Evolutionary conservation across 768 basidiomycete genomes (phyloP), one percentile per base, ranked within the genome.

Genomic region (Rubroboletus pulcherrimus): DNA sequence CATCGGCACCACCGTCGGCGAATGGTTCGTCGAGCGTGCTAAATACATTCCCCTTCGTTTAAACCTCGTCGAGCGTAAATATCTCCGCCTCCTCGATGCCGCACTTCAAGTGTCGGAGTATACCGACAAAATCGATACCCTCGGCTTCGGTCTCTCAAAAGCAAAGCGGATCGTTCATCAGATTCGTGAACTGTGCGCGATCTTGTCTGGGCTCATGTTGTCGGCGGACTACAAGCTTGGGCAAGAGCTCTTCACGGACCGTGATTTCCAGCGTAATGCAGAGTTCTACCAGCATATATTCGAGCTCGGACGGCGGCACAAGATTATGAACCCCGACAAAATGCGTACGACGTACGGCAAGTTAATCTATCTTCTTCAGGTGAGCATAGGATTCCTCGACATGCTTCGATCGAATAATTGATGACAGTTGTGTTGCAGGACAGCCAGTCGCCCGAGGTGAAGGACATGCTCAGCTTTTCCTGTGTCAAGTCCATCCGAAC

Each of bases 301-400:
- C 59, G 91, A 93, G 71, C 79, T 93, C 24, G 90, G 91, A 19
- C 77, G 90, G 48, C 79, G 91, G 55, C 89, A 92, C 67, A 93
- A 93, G 70, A 93, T 93, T 65, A 91, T 89, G 89, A 93, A 93
- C 63, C 91, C 91, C 0, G 91, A 93, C 66, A 92, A 92, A 63
- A 92, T 93, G 91, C 81, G 91, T 26, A 85, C 87, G 30, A 93
- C 89, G 8, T 93, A 93, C 57, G 91, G 91, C 10, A 93, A 93
- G 66, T 73, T 93, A 56, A 85, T 92, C 34, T 93, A 92, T 70
- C 74, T 93, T 53, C 78, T 92, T 34, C 89, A 91, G 81, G 89
- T 87, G 58, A 60, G 76, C 65, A 42, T 47, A 14, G 31, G 17
- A 6, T 37, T 43, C 14, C 15, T 33, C 3, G 24, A 21, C 7